A percentile compares a stretch with the other conserved stretches of the same genome.
Evolutionary conservation across 2,329 filamentous ascomycete genomes (phyloP).

Genomic region (Periglandula ipomoeae): DNA sequence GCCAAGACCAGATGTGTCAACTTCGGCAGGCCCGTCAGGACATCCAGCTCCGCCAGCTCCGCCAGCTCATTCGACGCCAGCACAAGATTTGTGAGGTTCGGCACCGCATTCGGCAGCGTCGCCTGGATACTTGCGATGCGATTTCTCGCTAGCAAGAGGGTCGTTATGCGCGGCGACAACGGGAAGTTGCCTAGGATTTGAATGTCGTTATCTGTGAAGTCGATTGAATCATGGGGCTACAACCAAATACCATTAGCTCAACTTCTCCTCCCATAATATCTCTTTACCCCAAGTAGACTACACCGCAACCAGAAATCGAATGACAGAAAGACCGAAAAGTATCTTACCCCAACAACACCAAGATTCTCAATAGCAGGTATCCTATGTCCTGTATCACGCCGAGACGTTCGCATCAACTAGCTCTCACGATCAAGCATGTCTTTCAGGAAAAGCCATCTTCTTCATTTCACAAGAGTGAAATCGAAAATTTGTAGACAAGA

Average conservation of each 20-base stretch:
- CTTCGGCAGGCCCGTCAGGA: slow-evolving; percentile 57
- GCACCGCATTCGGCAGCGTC: slow-evolving; percentile 63
- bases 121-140: slow-evolving; percentile 75
- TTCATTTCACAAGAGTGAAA: not conserved
- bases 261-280: not conserved
- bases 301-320: not conserved
- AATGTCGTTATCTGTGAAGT: slow-evolving; percentile 98
- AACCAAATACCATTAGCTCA: slow-evolving; percentile 3
- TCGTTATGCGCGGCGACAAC: slow-evolving; percentile 77
- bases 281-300: not conserved
- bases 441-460: too few species aligned
- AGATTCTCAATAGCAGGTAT: slow-evolving; percentile 97
- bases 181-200: slow-evolving; percentile 85
- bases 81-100: slow-evolving; percentile 73
- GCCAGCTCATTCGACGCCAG: slow-evolving; percentile 73
- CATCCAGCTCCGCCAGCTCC: slow-evolving; percentile 81
- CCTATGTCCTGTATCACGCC: slow-evolving; percentile 70
- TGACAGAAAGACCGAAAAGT: slow-evolving; percentile 1
- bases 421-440: slow-evolving; percentile 35
- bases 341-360: slow-evolving; percentile 79
- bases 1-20: slow-evolving; percentile 73
- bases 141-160: slow-evolving; percentile 83
- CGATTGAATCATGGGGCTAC: slow-evolving; percentile 91
- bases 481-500: slow-evolving; percentile 27
- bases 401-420: slow-evolving; percentile 71